Evolutionary conservation across 306 rosid genomes (phyloP).

Genomic region (Citrullus mucosospermus): DNA sequence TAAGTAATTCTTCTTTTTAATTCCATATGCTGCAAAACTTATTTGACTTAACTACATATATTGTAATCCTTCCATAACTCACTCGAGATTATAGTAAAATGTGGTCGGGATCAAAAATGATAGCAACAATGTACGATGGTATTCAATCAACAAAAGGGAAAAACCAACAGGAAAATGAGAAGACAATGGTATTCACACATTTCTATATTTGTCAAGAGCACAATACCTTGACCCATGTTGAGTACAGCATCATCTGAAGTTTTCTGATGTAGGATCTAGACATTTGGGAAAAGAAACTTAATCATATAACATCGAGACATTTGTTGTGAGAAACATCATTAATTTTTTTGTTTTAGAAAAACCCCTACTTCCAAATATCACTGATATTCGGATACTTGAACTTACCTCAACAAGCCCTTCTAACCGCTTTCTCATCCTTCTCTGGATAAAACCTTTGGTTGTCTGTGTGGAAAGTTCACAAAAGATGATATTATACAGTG

Average conservation of each 20-base stretch:
- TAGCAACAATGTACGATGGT: not conserved
- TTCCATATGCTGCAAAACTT: not conserved
- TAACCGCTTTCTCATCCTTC: conserved; percentile 73
- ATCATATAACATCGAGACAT: not conserved
- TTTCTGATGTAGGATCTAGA: conserved; percentile 45
- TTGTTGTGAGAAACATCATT: not conserved
- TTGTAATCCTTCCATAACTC: not conserved
- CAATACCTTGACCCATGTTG: conserved; percentile 31
- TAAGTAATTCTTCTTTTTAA: not conserved
- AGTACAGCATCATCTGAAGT: conserved; percentile 22
- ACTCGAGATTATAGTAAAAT: not conserved
- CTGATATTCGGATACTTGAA: conserved; percentile 4
- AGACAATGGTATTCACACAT: not conserved
- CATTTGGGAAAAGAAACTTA: conserved; percentile 3
- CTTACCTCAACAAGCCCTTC: conserved; percentile 49
- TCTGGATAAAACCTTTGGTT: conserved; percentile 69
- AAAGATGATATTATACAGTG: not conserved
- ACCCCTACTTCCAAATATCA: not conserved
- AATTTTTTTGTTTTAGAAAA: not conserved
- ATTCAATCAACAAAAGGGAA: not conserved
- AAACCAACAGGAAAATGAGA: not conserved
- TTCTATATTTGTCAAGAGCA: conserved; percentile 10
- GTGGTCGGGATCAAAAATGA: not conserved
- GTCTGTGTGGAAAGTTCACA: conserved; percentile 24
- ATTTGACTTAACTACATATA: not conserved